These are phyloP conservation scores for Cymbopogon citratus DNA, from an alignment of 176 grass and related monocot species.

Conservation along the genomic window DNA sequence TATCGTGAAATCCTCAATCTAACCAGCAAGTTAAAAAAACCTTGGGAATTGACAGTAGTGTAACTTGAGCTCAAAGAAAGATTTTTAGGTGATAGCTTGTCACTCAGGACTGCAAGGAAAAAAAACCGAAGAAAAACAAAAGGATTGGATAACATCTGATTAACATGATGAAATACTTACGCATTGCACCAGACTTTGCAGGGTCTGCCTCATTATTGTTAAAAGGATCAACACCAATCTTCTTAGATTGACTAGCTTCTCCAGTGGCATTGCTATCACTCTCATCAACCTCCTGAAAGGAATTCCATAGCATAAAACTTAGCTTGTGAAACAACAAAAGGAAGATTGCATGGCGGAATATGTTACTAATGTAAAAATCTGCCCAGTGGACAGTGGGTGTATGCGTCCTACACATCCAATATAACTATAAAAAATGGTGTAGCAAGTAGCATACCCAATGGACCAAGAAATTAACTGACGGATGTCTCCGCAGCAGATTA, in stretches of 20 bases:
- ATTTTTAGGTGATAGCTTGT: background rate
- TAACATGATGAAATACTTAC: slow-evolving; percentile 43
- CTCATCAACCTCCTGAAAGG: slow-evolving; percentile 49
- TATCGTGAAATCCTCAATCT: background rate
- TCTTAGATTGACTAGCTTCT: slow-evolving; percentile 39
- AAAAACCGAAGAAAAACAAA: background rate
- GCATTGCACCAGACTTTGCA: slow-evolving; percentile 76
- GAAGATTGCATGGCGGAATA: background rate
- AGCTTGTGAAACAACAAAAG: background rate
- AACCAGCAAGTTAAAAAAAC: background rate
- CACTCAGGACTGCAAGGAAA: slow-evolving; percentile 8
- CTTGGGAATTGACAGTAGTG: background rate
- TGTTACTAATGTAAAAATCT: background rate
- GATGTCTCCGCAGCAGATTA: slow-evolving; percentile 85
- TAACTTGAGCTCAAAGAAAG: background rate
- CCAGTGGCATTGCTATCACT: slow-evolving; percentile 28
- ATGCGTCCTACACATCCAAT: background rate
- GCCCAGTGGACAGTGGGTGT: background rate
- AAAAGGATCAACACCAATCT: slow-evolving; percentile 71
- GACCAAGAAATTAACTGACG: slow-evolving; percentile 88
- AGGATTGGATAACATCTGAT: background rate
- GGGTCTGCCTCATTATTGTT: slow-evolving; percentile 69
- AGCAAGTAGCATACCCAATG: slow-evolving; percentile 69
- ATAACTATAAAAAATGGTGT: background rate
- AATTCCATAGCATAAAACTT: slow-evolving; percentile 23